A percentile compares a stretch with the other conserved stretches of the same genome.
phyloP scores from a whole-genome alignment of 2,329 filamentous ascomycete genomes.

The Neocucurbitaria cava region DNA sequence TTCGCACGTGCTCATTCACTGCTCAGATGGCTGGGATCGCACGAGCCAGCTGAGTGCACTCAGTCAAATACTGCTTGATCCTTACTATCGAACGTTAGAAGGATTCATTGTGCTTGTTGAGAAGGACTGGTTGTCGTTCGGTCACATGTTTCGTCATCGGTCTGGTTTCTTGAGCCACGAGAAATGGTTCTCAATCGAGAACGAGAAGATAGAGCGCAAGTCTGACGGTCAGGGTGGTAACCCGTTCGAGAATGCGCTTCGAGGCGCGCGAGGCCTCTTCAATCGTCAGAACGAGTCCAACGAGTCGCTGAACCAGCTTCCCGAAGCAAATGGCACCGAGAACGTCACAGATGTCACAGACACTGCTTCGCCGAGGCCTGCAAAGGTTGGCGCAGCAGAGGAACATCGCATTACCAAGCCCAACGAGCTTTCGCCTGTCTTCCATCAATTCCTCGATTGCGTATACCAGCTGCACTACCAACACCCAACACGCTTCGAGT shows the following conservation, averaged over 20 bases:
- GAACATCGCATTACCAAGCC: constrained; percentile 76
- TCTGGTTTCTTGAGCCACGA: constrained; percentile 87
- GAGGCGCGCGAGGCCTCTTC: constrained; percentile 89
- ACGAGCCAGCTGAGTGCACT: constrained; percentile 93
- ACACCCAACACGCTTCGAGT: constrained; percentile 89
- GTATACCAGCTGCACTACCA: constrained; percentile 90
- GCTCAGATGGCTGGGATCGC: constrained; percentile 97
- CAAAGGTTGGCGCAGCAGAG: constrained; percentile 52
- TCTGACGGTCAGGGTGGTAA: constrained; percentile 59
- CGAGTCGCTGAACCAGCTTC: constrained; percentile 65
- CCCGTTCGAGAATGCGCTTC: constrained; percentile 82
- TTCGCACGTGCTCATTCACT: constrained; percentile 95
- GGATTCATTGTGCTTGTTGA: constrained; percentile 94
- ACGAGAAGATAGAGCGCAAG: constrained; percentile 70
- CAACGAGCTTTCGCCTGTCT: constrained; percentile 94
- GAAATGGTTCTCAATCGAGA: constrained; percentile 91
- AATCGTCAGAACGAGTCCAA: constrained; percentile 76
- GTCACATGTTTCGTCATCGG: constrained; percentile 96
- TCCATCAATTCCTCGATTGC: constrained; percentile 96
- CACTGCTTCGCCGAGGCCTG: constrained; percentile 39
- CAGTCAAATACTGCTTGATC: constrained; percentile 91
- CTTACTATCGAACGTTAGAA: constrained; percentile 91
- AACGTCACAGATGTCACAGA: constrained; percentile 56
- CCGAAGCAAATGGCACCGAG: constrained; percentile 59
- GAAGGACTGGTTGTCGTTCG: constrained; percentile 98